Conservation (phyloP, 768 basidiomycete genomes). For the Boletus edulis region DNA sequence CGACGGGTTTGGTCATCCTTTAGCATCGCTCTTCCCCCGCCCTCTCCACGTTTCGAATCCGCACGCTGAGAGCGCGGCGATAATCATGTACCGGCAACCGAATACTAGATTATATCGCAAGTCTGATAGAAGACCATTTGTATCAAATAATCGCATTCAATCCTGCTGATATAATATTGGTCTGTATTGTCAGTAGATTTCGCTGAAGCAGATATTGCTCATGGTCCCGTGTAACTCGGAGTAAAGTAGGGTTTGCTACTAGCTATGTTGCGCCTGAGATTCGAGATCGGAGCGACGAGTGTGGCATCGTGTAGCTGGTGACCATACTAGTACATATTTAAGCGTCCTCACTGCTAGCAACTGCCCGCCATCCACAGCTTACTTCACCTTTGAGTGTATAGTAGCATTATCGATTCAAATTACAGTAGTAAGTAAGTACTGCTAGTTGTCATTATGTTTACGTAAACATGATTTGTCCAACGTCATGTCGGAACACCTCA, state of each 20-base stretch:
- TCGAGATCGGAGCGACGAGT: no score
- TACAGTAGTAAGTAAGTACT: no score
- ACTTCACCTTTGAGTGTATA: no score
- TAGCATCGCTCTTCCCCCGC: not conserved
- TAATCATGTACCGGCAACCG: not conserved
- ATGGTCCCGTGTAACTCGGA: not conserved
- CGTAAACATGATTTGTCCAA: constrained; percentile 6
- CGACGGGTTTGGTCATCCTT: not conserved
- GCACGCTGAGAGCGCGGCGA: not conserved
- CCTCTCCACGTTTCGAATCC: not conserved
- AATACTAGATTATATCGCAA: not conserved
- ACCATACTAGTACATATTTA: no score
- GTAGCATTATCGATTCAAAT: no score
- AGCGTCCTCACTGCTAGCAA: no score
- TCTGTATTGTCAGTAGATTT: no score
- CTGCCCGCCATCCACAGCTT: no score
- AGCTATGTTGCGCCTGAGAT: no score
- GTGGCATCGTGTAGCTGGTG: no score
- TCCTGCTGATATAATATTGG: not conserved
- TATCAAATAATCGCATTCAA: constrained; percentile 2
- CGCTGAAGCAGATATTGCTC: no score
- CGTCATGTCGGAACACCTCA: not conserved
- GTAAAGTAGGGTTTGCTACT: no score
- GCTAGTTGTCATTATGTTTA: not conserved
- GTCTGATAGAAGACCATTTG: not conserved